Evolutionary conservation across 2,329 filamentous ascomycete genomes (phyloP).

Genomic region (Apiospora hydei): DNA sequence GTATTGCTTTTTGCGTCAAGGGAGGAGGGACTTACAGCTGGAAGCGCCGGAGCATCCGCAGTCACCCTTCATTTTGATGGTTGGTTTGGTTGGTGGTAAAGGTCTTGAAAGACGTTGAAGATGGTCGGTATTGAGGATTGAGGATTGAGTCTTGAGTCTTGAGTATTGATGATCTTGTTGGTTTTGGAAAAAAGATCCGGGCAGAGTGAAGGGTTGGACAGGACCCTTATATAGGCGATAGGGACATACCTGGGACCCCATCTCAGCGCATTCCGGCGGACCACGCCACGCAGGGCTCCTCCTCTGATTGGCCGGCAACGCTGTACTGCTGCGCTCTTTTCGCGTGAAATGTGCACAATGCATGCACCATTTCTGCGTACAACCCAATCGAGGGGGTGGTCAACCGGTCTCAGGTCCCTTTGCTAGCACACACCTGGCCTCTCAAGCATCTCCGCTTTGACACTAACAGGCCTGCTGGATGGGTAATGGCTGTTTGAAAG

Average conservation of each 20-base stretch:
- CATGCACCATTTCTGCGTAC: constrained; percentile 9
- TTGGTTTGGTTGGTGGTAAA: constrained; percentile 18
- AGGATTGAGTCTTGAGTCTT: neutral
- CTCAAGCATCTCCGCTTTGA: constrained; percentile 1
- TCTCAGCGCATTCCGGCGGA: constrained; percentile 17
- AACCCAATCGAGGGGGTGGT: neutral
- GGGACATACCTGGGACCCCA: neutral
- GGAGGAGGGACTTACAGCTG: constrained; percentile 40
- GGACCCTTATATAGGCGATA: constrained; percentile 29
- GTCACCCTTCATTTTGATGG: constrained; percentile 47
- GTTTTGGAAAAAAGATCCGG: neutral
- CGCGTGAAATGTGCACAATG: constrained; percentile 15
- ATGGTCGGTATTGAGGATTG: constrained; percentile 14
- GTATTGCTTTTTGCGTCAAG: constrained; percentile 22
- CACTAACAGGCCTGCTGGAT: neutral
- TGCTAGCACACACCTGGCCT: constrained; percentile 10
- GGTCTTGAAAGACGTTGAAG: constrained; percentile 20
- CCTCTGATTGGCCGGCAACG: too few relatives aligned
- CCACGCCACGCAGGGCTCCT: constrained; percentile 2
- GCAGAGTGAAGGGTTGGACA: constrained; percentile 4
- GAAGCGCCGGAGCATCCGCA: constrained; percentile 47
- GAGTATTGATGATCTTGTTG: constrained; percentile 19
- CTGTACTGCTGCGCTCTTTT: constrained; percentile 21
- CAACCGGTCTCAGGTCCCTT: constrained; percentile 8
- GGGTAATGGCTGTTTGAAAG: constrained; percentile 5